Base-by-base conservation (phyloP, 2,329 filamentous ascomycete genomes). In the Elsinoe australis region DNA sequence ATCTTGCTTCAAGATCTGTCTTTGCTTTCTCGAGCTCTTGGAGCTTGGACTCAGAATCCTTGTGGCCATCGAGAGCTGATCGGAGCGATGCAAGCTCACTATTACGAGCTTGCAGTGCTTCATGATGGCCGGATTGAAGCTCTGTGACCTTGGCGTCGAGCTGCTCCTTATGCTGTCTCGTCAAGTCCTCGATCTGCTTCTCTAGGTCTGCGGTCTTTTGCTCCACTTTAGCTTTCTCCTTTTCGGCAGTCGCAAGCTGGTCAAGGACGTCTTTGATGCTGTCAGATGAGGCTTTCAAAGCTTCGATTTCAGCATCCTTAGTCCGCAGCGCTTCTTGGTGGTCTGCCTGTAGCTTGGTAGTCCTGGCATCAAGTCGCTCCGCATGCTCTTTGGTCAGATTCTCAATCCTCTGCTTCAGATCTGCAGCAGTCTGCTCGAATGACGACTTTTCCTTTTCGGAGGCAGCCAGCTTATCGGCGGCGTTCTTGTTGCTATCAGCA, bases 371-470 rank as follows among this genome's bases (percentile, higher is more conserved):
- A 8, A 47, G 21, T 5, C 21, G 17, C 17, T 26, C 18, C 10
- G 44, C 12, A 35, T 47, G 44, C n/a, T 14, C 12, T 17, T 26
- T 34, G 5, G 8, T 9, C 18, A 47, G 26, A 24, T 35, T 17
- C 7, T 32, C 28, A n/a, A 47, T 8, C 31, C 18, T 32, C 6
- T 5, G 5, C 44, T 47, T 18, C 2, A 47, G 18, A 3, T 45
- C 41, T 17, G n/a, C 17, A 22, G 46, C 35, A 18, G 28, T 36
- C 28, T 39, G 15, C 22, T 47, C 28, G 17, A 51, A 33, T 2
- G 15, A 14, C 6, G 29, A 12, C 29, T 49, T 41, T 15, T 28
- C 26, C 24, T 49, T 3, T 19, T 49, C 26, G 4, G 26, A 18
- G 8, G 34, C 18, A 6, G 4, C 12, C 3, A 49, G 35, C 28